These are phyloP conservation scores for Schizosaccharomyces japonicus DNA, from an alignment of 805 yeast species.

Conservation along the genomic window DNA sequence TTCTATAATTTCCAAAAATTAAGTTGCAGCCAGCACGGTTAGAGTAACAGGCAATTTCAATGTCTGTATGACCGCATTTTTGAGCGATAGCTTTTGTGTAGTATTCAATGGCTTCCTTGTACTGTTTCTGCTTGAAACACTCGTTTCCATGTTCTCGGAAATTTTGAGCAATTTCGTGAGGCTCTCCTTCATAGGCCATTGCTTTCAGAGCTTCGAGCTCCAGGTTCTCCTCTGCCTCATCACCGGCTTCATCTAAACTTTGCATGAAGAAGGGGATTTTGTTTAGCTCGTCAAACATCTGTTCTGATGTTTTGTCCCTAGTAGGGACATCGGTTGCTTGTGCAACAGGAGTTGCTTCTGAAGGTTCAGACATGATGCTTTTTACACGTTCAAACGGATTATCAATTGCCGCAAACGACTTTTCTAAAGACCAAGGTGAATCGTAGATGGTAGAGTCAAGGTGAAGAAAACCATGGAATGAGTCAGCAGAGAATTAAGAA, in stretches of 20 bases:
- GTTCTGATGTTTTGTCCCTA: constrained; percentile 35
- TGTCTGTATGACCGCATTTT: constrained; percentile 21
- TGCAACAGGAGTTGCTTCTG: no score
- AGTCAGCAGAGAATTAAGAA: no score
- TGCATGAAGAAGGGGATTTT: constrained; percentile 89
- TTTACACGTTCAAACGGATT: no score
- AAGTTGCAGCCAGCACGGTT: constrained; percentile 85
- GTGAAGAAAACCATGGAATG: no score
- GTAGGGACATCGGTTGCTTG: no score
- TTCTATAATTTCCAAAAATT: constrained; percentile 61
- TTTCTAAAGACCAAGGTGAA: no score
- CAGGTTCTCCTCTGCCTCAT: constrained; percentile 42
- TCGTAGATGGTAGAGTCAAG: no score
- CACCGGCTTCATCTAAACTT: constrained; percentile 40
- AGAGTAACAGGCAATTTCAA: constrained; percentile 27
- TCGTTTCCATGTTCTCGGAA: constrained; percentile 89
- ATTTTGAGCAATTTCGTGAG: constrained; percentile 70
- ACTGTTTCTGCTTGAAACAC: constrained; percentile 45
- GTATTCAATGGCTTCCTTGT: constrained; percentile 48
- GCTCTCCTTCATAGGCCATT: constrained; percentile 85
- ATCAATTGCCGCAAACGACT: no score
- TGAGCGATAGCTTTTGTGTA: constrained; percentile 64
- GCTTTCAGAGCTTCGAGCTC: constrained; percentile 75
- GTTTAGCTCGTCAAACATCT: constrained; percentile 54
- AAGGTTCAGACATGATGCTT: no score